phyloP scores from a whole-genome alignment of 345 rosid genomes.

The Aurinia saxatilis region DNA sequence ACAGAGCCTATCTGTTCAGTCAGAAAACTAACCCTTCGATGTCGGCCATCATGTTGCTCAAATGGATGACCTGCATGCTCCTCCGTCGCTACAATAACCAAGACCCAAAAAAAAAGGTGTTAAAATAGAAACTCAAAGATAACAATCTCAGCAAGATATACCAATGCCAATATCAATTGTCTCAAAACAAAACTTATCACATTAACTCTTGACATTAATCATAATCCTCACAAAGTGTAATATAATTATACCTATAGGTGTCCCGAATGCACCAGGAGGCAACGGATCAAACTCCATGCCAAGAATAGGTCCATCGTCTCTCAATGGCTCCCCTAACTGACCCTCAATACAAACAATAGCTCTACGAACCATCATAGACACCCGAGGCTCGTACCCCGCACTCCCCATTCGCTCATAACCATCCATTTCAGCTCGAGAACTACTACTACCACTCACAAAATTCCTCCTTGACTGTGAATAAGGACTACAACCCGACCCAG shows the following conservation, averaged over 20 bases:
- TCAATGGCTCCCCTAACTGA: conserved; percentile 88
- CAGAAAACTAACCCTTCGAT: conserved; percentile 60
- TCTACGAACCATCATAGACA: conserved; percentile 73
- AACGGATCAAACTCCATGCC: conserved; percentile 96
- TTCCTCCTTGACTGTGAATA: conserved; percentile 47
- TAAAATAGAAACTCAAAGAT: background rate
- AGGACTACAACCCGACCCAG: conserved; percentile 72
- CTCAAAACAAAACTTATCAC: no score
- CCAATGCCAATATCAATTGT: background rate
- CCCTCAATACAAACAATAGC: conserved; percentile 91
- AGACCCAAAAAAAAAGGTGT: background rate
- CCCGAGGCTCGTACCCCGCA: conserved; percentile 57
- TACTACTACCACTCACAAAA: conserved; percentile 24
- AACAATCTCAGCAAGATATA: background rate
- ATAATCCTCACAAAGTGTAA: background rate
- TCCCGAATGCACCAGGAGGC: conserved; percentile 96
- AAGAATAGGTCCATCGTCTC: conserved; percentile 95
- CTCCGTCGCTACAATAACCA: conserved; percentile 37
- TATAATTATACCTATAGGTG: conserved; percentile 63
- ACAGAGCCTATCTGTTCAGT: conserved; percentile 17
- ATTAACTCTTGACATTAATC: no score
- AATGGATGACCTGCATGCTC: conserved; percentile 43
- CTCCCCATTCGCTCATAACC: conserved; percentile 42
- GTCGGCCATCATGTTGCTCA: conserved; percentile 44
- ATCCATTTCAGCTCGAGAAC: conserved; percentile 37